Base-by-base conservation (phyloP, 2,329 filamentous ascomycete genomes). In the Alternaria gansuensis region DNA sequence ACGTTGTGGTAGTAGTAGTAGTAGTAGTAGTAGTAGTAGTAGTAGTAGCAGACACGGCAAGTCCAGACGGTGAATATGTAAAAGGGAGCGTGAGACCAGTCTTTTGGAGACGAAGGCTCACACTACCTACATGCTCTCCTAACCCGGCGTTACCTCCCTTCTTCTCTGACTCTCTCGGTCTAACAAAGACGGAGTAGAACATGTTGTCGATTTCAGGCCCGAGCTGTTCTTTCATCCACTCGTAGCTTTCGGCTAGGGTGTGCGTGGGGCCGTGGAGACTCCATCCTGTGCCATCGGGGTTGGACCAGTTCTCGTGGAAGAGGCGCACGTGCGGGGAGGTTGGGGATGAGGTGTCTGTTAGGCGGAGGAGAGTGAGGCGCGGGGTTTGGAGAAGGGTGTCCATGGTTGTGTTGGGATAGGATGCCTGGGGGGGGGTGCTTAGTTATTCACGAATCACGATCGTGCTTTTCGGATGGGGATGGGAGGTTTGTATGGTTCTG, bases 231-330 rank as follows among this genome's bases (percentile, higher is more conserved):
- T 50, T 43, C 66, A 74, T 69, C 62, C 65, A 69, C 0, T 54
- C 45, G 2, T 61, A 66, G 45, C 60, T 66, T 51, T 73, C 69
- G 4, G 41, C 23, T 0, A 71, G 44, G 5, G 67, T 60, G 5
- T 65, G 52, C 3, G 57, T 63, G 5, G 59, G 34, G 3, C 70
- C 71, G 46, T 66, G 71, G 4, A 73, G 46, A 50, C 67, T 71
- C 72, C 71, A 74, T 17, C 57, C 43, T 43, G 72, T 75, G 29
- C 60, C 60, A 1, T 51, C 56, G 6, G 60, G 57, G 21, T 74
- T 61, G 9, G 46, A 57, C 70, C 71, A 73, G 33, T 65, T 56
- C 31, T 68, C 59, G 37, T 75, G 71, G 56, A 74, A 74, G 66
- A 68, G 70, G 43, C 63, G 59, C 13, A 73, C 45, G 48, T 74